These are phyloP conservation scores for Annulohypoxylon truncatum DNA, from an alignment of 2,329 filamentous ascomycete species.

Conservation along the genomic window DNA sequence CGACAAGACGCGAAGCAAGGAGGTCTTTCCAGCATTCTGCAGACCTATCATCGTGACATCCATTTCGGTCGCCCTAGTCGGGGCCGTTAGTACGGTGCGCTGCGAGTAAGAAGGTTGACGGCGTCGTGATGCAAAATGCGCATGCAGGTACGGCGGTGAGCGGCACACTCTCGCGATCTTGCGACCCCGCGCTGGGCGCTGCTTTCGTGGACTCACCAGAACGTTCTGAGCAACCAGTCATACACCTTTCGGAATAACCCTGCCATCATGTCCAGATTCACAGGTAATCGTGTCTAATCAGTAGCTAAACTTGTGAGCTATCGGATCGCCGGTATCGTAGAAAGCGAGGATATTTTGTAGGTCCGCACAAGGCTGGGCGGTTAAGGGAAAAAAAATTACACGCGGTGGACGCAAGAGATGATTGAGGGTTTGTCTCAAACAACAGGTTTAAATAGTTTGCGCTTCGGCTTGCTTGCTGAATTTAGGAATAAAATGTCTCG, in stretches of 20 bases:
- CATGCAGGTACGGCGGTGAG: slow-evolving; percentile 43
- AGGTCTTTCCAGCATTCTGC: slow-evolving; percentile 98
- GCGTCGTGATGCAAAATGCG: slow-evolving; percentile 34
- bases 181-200: slow-evolving; percentile 46
- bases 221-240: slow-evolving; percentile 97
- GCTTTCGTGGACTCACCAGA: slow-evolving; percentile 76
- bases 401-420: slow-evolving; percentile 42
- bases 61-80: slow-evolving; percentile 93
- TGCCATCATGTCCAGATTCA: slow-evolving; percentile 72
- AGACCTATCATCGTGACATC: slow-evolving; percentile 99
- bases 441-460: slow-evolving; percentile 55
- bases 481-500: slow-evolving; percentile 58
- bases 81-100: slow-evolving; percentile 37
- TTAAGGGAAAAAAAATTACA: slow-evolving; percentile 39
- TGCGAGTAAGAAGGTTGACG: slow-evolving; percentile 18
- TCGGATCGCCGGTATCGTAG: slow-evolving; percentile 33
- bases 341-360: slow-evolving; percentile 42
- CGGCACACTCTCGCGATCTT: slow-evolving; percentile 40
- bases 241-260: slow-evolving; percentile 94
- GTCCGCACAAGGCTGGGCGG: slow-evolving; percentile 44
- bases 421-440: slow-evolving; percentile 49
- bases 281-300: slow-evolving; percentile 34
- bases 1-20: slow-evolving; percentile 89
- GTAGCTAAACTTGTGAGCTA: slow-evolving; percentile 22
- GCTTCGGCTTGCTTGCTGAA: slow-evolving; percentile 49